phyloP scores from a whole-genome alignment of 495 filamentous ascomycete genomes.

The Xylaria bambusicola region DNA sequence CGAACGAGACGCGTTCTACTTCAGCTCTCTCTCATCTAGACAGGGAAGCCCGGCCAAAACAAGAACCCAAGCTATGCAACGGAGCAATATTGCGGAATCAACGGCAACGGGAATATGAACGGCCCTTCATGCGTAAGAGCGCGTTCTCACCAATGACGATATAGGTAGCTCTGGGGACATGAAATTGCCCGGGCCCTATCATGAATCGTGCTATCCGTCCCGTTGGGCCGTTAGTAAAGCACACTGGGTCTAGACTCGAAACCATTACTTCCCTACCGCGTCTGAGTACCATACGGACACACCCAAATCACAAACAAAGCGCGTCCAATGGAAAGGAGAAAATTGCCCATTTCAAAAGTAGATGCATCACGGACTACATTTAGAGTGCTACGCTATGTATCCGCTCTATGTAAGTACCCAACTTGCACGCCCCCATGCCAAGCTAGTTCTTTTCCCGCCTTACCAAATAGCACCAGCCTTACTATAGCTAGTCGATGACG shows the following conservation, averaged over 20 bases:
- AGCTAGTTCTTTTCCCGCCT: neutral
- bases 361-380: neutral
- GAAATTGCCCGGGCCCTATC: constrained; percentile 1
- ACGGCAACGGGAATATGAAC: neutral
- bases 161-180: constrained; percentile 1
- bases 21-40: neutral
- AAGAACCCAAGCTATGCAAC: neutral
- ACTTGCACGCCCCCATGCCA: neutral
- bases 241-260: neutral
- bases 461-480: neutral
- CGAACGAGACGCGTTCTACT: neutral
- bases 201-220: constrained; percentile 10
- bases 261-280: neutral
- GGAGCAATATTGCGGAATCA: neutral
- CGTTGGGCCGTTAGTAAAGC: constrained; percentile 10
- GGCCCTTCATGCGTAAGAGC: neutral
- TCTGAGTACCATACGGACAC: neutral
- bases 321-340: neutral
- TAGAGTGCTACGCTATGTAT: too few species aligned
- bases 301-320: neutral
- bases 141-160: constrained; percentile 6
- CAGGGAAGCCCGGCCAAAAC: neutral
- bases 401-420: too few species aligned
- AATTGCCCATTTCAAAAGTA: neutral
- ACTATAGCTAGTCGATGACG: too few species aligned